Conservation (phyloP, 495 filamentous ascomycete species). For the Penicillium pulvis region DNA sequence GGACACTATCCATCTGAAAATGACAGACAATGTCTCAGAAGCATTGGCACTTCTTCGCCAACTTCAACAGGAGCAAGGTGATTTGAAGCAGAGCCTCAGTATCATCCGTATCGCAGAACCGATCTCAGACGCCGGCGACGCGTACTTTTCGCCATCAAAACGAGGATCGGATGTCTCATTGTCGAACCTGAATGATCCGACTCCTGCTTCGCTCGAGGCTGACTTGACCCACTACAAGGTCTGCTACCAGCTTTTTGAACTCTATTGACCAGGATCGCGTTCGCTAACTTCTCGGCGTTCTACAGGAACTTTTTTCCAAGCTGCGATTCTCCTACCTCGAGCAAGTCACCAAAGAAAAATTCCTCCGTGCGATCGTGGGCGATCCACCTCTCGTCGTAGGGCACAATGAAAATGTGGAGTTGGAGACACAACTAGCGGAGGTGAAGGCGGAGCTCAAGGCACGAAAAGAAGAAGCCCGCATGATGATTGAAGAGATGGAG, state of each 20-base stretch:
- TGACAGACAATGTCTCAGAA: constrained; percentile 30
- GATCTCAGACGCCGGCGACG: constrained; percentile 52
- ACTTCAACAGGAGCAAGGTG: constrained; percentile 51
- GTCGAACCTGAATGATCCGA: constrained; percentile 62
- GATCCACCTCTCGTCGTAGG: constrained; percentile 85
- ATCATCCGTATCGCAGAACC: constrained; percentile 78
- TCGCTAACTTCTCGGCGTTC: not conserved
- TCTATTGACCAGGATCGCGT: not conserved
- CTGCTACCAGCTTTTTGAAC: not conserved
- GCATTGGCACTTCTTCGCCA: constrained; percentile 40
- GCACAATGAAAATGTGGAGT: constrained; percentile 76
- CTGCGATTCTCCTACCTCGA: constrained; percentile 82
- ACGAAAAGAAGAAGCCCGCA: constrained; percentile 77
- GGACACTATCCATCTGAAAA: constrained; percentile 14
- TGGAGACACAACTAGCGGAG: constrained; percentile 68
- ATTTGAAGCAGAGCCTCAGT: constrained; percentile 55
- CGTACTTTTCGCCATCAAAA: constrained; percentile 38
- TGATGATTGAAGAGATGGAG: constrained; percentile 73
- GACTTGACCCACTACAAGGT: constrained; percentile 88
- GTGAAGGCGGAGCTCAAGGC: constrained; percentile 76
- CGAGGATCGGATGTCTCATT: constrained; percentile 71
- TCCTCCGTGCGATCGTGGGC: constrained; percentile 88
- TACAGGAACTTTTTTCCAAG: constrained; percentile 87
- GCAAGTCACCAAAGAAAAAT: constrained; percentile 94
- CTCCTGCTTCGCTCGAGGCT: constrained; percentile 74